Evolutionary conservation across 495 filamentous ascomycete genomes (phyloP), one percentile per base, ranked within the genome.

Genomic region (Penicillium steckii): DNA sequence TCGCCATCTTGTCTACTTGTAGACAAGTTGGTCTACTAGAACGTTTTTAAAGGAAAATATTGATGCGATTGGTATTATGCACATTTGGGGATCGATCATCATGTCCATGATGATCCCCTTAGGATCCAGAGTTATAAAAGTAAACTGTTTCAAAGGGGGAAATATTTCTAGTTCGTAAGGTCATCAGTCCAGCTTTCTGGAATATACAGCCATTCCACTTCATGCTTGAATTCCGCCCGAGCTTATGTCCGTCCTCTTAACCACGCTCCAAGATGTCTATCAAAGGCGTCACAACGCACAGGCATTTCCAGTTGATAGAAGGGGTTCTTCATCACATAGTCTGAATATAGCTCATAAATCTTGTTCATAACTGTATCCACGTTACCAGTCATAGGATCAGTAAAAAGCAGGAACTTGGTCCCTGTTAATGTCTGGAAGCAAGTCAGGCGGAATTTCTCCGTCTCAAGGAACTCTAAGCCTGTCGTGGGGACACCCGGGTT

Each of bases 311-410:
- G 77, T 66, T 92, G 89, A 71, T 97, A 97, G 64, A 98, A 98
- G 8, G 95, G 95, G 71, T 97, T 98, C 79, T 97, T 97, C 91
- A 96, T 96, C 60, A 97, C 94, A 70, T 88, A 97, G 72, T 98
- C 95, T 26, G 89, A 82, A 72, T 97, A 98, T 44, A 97, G 73
- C 69, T 97, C 94, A 71, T 98, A 97, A 44, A 97, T 83, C 66
- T 83, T 87, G 59, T 80, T 78, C 60, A 94, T 83, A 32, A 93
- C 84, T 8, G 79, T 74, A 59, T 97, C 94, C 22, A 95, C 83
- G 67, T 94, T 95, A 47, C 85, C 82, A 71, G 95, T 93, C 52
- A 87, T 80, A 21, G 91, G 93, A 66, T 96, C 92, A 32, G 95
- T 96, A 62, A 98, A 96, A 17, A 98, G 75, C 46, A 98, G 75